Conservation (phyloP, 805 yeast species). For the Cyberlindnera mycetangii region DNA sequence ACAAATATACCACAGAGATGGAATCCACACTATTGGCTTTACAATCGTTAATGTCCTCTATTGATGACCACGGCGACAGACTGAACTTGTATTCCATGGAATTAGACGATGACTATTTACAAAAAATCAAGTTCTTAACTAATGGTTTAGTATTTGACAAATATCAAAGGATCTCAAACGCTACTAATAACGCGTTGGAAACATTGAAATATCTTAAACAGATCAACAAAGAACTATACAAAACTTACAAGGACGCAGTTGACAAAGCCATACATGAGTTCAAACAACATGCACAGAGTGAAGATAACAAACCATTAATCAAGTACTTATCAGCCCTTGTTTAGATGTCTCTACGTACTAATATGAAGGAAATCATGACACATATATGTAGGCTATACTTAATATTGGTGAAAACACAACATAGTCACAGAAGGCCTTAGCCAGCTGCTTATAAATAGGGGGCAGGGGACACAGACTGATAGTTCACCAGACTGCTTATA, state of each 20-base stretch:
- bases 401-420: too few species aligned
- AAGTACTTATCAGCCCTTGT: constrained; percentile 4
- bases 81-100: constrained; percentile 16
- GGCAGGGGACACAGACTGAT: too few species aligned
- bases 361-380: too few species aligned
- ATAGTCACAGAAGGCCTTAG: too few species aligned
- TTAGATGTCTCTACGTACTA: too few species aligned
- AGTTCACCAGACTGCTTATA: constrained; percentile 2
- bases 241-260: not conserved
- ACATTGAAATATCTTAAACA: constrained; percentile 3
- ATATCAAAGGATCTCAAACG: constrained; percentile 14
- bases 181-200: not conserved
- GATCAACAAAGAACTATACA: not conserved
- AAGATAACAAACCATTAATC: constrained; percentile 10
- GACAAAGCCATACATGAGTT: constrained; percentile 1
- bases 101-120: constrained; percentile 13
- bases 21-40: not conserved
- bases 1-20: constrained; percentile 3
- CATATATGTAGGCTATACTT: too few species aligned
- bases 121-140: constrained; percentile 16
- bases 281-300: constrained; percentile 8
- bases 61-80: constrained; percentile 10
- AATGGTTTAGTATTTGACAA: constrained; percentile 18
- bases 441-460: constrained; percentile 1
- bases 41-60: not conserved